Base-by-base conservation (phyloP, 768 basidiomycete species). In the Trametes cingulata region DNA sequence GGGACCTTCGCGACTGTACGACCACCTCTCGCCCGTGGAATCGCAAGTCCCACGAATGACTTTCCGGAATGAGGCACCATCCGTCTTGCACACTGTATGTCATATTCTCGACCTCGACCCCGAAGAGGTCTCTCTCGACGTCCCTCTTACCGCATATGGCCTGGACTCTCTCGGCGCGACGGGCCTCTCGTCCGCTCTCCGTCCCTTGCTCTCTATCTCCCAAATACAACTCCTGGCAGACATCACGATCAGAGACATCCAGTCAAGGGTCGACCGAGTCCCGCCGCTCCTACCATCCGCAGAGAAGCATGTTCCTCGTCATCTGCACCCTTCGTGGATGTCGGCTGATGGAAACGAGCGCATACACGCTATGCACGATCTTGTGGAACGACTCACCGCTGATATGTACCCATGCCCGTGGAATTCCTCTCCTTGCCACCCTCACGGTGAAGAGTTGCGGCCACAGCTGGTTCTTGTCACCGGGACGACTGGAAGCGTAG, bases 121-220 rank as follows among this genome's bases (percentile, higher is more conserved):
- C n/a, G 68, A 72, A 19, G 77, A 78, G 27, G 73, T 80, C 46
- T 69, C 70, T 7, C 51, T 64, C 1, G 71, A 77, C 17, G 71
- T 77, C 5, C 78, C 79, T 1, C 67, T 80, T 46, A 77, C 76
- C 1, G 67, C 74, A 1, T 80, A 79, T 46, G 79, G 79, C 7
- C 67, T 79, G 15, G 78, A 79, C 60, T 79, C 78, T 1, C 69
- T 79, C 5, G 69, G 73, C n/a, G 78, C 78, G 10, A 73, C 73
- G 3, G 69, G 70, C 14, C 63, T 78, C 9, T 74, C 77, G 9
- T 69, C 68, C 48, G 69, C 71, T 1, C 70, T 79, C 37, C 70
- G 69, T 8, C 66, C 72, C 0, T 64, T 66, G 25, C 64, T 75
- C 22, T 48, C 68, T 20, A 63, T 75, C 27, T 70, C 75, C 2